Evolutionary conservation across 2,329 filamentous ascomycete genomes (phyloP), one percentile per base, ranked within the genome.

Genomic region (Cladosporium sp.): DNA sequence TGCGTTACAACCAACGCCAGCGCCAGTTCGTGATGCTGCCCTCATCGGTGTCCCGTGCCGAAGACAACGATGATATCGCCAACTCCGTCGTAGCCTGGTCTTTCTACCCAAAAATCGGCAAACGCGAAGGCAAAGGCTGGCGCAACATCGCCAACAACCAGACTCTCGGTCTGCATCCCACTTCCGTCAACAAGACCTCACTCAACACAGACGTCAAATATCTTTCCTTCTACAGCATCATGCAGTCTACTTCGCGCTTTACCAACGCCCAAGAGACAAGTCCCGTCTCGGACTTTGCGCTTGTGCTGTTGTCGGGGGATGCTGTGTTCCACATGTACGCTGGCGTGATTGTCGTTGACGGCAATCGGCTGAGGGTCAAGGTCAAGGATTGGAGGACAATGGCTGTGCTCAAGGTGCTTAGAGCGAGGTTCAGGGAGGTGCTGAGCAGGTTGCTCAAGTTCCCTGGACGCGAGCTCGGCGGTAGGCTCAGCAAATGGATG

Each of bases 171-270:
- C 77, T 99, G 19, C 91, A 96, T 64, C 89, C 91, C 0, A 89
- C 88, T 0, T 96, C 91, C 1, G 90, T 99, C 63, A 97, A 97
- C 72, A 91, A 91, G 69, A 78, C 78, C 59, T 77, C 79, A 47
- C 58, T 66, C 15, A 42, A 42, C n/a, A 51, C 64, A 1, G 65
- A 68, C 1, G 77, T 91, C 37, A 87, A 86, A 68, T 97, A 90
- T 85, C 77, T 99, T 44, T 94, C 90, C 0, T 99, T 96, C 72
- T 97, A 97, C 75, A 89, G 96, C 71, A 96, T 97, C 62, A 96
- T 97, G 90, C 92, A 97, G 72, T 88, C 89, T 2, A 91, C 78
- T 76, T 90, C 86, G 81, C 82, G 81, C 60, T 87, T 88, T 66
- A 90, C 93, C 64, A 95, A 96, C 63, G 94, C 94, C 0, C 92